These are phyloP conservation scores for Penicillium waksmanii DNA, from an alignment of 495 filamentous ascomycete genomes.

Conservation along the genomic window DNA sequence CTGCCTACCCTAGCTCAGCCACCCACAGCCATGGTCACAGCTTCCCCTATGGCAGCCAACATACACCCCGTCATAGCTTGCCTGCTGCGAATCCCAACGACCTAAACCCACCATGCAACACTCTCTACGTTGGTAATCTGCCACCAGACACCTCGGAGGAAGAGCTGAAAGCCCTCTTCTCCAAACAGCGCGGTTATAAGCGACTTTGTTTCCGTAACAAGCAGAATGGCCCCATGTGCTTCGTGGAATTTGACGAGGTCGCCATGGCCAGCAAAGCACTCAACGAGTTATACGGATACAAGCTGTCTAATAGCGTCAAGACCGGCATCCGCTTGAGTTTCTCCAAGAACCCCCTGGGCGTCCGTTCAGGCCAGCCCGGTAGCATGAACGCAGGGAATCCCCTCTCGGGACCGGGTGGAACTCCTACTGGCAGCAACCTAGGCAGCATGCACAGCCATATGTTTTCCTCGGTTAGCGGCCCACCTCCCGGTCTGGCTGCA, in stretches of 20 bases:
- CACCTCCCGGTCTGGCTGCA: conserved; percentile 71
- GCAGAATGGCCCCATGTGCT: conserved; percentile 98
- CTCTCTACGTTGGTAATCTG: conserved; percentile 94
- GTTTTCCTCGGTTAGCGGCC: conserved; percentile 74
- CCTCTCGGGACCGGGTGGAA: conserved; percentile 51
- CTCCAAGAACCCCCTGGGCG: conserved; percentile 96
- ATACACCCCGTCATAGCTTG: conserved; percentile 69
- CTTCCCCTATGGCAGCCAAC: conserved; percentile 62
- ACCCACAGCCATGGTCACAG: conserved; percentile 51
- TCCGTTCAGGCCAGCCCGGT: conserved; percentile 74
- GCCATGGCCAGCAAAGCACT: conserved; percentile 91
- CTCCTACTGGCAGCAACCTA: conserved; percentile 53
- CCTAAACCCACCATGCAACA: conserved; percentile 98
- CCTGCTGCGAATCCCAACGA: conserved; percentile 94
- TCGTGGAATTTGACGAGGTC: conserved; percentile 97
- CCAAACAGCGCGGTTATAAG: conserved; percentile 94
- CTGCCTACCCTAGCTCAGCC: conserved; percentile 65
- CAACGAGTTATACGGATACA: conserved; percentile 87
- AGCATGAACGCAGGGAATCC: conserved; percentile 55
- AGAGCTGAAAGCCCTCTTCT: conserved; percentile 93
- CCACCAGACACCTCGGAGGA: conserved; percentile 95
- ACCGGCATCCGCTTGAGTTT: conserved; percentile 98
- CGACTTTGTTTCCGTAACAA: conserved; percentile 97
- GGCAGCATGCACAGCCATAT: conserved; percentile 59
- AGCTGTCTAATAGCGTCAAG: conserved; percentile 89